Conservation (phyloP, 2,329 filamentous ascomycete genomes). For the Fusarium brevicatenulatum region DNA sequence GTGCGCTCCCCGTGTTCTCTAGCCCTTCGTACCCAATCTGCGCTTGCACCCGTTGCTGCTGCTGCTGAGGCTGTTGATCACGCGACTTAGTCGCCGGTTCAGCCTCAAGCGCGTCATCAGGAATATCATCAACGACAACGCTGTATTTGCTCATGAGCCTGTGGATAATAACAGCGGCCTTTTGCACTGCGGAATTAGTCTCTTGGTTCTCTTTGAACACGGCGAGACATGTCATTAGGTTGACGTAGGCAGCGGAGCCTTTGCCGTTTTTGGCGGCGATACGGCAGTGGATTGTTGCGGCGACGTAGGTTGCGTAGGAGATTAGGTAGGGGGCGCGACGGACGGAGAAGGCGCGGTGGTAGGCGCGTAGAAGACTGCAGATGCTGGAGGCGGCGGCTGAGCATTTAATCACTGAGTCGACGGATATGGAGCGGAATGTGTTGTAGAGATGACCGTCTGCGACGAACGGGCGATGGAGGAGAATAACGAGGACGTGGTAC, state of each 20-base stretch:
- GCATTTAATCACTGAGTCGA: constrained; percentile 57
- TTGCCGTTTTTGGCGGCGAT: constrained; percentile 58
- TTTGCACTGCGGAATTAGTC: constrained; percentile 60
- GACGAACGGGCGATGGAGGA: constrained; percentile 64
- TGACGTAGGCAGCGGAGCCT: constrained; percentile 52
- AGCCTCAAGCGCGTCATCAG: constrained; percentile 15
- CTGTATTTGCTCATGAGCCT: constrained; percentile 58
- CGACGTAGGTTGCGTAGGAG: constrained; percentile 65
- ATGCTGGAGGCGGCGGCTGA: constrained; percentile 58
- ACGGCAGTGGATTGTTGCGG: constrained; percentile 62
- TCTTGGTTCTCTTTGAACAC: constrained; percentile 61
- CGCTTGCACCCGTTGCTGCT: background rate
- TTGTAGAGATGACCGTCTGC: constrained; percentile 59
- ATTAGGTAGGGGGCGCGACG: constrained; percentile 62
- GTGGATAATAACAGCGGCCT: constrained; percentile 57
- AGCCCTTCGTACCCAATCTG: background rate
- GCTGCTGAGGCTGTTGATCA: constrained; percentile 14
- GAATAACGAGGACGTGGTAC: constrained; percentile 62
- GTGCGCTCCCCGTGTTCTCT: background rate
- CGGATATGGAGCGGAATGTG: constrained; percentile 52
- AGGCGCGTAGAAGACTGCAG: constrained; percentile 54
- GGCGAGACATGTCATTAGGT: constrained; percentile 56
- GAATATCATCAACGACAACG: constrained; percentile 40
- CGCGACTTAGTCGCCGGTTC: background rate
- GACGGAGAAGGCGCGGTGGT: constrained; percentile 57